Base-by-base conservation (phyloP, 495 filamentous ascomycete species). In the Jackrogersella multiformis region DNA sequence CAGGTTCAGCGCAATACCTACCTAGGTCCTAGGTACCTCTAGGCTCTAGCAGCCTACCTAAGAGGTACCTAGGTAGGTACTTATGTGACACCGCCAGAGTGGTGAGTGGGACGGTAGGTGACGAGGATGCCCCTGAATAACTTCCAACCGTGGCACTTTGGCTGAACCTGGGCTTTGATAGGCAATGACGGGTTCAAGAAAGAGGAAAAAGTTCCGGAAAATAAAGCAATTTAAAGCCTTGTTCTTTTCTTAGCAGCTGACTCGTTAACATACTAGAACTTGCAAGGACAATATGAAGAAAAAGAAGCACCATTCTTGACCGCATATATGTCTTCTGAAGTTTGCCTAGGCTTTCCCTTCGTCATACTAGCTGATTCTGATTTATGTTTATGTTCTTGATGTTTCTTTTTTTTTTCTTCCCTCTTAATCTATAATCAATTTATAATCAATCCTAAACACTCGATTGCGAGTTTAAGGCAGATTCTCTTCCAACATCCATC, bases 171-270 rank as follows among this genome's bases (percentile, higher is more conserved):
- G 61, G 51, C 61, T 56, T 64, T 67, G 68, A 66, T 70, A 68
- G 61, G 49, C 24, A 38, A 38, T 56, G 35, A 60, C 44, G 52
- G 55, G 51, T 56, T 58, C 39, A 35, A 63, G 58, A 51, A 36
- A 21, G 61, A 56, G 23, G 67, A 60, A 59, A 66, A 68, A 48
- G 45, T 52, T 58, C 72, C 59, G 55, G 62, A 62, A 74, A 66
- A 74, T 72, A 69, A 69, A 46, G 57, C 62, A 74, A 74, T 74
- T 74, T 74, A 74, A 74, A 74, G 72, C 72, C 53, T 53, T 66
- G 38, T 30, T 60, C 58, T 61, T 69, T 64, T 69, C 55, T 69
- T 69, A 64, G 60, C 13, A 65, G 55, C 66, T 65, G 61, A 64
- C 66, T 64, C 34, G 61, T 38, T 61, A 51, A 36, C 30, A 56